Evolutionary conservation across 2,329 filamentous ascomycete genomes (phyloP).

Genomic region (Sarocladium brachiariae): DNA sequence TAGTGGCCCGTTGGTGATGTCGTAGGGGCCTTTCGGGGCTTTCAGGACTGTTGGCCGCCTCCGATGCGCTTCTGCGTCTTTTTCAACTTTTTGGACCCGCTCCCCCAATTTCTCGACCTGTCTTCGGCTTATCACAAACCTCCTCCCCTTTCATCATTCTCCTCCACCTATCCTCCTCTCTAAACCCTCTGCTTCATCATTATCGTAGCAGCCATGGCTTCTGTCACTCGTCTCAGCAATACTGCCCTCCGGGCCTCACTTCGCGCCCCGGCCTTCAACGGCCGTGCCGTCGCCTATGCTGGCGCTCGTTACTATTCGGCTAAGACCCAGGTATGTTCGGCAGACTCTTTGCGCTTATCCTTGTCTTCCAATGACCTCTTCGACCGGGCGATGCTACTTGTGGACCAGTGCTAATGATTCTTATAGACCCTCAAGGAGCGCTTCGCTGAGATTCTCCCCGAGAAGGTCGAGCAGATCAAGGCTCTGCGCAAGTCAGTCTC

Average conservation of each 20-base stretch:
- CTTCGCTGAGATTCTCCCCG: constrained; percentile 91
- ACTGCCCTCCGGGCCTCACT: constrained; percentile 75
- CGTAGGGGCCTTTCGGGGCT: neutral
- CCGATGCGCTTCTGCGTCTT: constrained; percentile 22
- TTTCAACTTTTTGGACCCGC: constrained; percentile 18
- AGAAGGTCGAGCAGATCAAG: constrained; percentile 99
- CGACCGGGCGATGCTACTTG: neutral
- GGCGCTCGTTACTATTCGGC: constrained; percentile 86
- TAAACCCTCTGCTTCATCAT: constrained; percentile 21
- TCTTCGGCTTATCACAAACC: constrained; percentile 14
- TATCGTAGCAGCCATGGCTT: constrained; percentile 59
- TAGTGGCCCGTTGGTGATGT: neutral
- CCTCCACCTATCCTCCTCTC: constrained; percentile 22
- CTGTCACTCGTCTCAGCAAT: constrained; percentile 73
- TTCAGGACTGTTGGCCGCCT: neutral
- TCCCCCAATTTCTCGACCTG: constrained; percentile 14
- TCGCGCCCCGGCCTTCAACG: constrained; percentile 58
- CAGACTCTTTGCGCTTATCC: neutral
- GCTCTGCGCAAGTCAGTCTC: constrained; percentile 79
- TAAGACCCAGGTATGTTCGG: constrained; percentile 68
- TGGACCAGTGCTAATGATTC: constrained; percentile 11
- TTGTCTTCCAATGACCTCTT: neutral
- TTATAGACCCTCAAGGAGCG: constrained; percentile 90
- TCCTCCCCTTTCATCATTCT: constrained; percentile 24
- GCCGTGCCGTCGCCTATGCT: constrained; percentile 68